These are phyloP conservation scores for Russula lepida DNA, from an alignment of 768 basidiomycete species.

Conservation along the genomic window DNA sequence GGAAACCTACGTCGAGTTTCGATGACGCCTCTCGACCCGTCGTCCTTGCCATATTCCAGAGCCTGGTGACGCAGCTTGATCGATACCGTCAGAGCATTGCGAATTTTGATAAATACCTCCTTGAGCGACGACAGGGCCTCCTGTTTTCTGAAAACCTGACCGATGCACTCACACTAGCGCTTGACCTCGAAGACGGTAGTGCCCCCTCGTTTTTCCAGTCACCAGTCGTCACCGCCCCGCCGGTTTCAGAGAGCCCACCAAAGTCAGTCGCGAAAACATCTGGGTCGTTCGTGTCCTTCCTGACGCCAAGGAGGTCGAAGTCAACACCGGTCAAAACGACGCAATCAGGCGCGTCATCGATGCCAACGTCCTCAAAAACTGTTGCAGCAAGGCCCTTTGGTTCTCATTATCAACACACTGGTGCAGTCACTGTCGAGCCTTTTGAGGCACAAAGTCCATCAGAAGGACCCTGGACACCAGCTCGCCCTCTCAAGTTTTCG, in stretches of 20 bases:
- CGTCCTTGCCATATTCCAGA: constrained; percentile 71
- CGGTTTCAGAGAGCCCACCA: constrained; percentile 30
- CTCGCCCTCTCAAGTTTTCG: constrained; percentile 43
- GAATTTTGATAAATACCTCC: constrained; percentile 75
- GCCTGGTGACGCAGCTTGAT: constrained; percentile 74
- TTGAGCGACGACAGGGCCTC: constrained; percentile 81
- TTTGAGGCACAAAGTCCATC: constrained; percentile 53
- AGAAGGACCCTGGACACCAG: constrained; percentile 57
- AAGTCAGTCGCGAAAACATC: constrained; percentile 48
- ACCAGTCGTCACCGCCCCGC: constrained; percentile 26
- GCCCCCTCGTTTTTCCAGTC: constrained; percentile 19
- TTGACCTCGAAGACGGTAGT: constrained; percentile 49
- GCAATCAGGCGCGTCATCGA: constrained; percentile 29
- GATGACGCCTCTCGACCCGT: constrained; percentile 70
- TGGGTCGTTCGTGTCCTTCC: constrained; percentile 63
- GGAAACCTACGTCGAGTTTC: constrained; percentile 53
- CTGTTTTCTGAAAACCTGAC: constrained; percentile 87
- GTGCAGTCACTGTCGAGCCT: constrained; percentile 61
- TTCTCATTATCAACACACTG: constrained; percentile 75
- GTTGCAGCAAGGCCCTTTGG: constrained; percentile 71
- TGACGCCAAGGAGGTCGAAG: constrained; percentile 69
- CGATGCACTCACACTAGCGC: constrained; percentile 70
- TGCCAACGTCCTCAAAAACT: constrained; percentile 41
- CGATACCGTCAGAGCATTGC: constrained; percentile 66
- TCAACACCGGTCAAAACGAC: constrained; percentile 25